Base-by-base conservation (phyloP, 495 filamentous ascomycete species). In the Hyaloscypha bicolor region DNA sequence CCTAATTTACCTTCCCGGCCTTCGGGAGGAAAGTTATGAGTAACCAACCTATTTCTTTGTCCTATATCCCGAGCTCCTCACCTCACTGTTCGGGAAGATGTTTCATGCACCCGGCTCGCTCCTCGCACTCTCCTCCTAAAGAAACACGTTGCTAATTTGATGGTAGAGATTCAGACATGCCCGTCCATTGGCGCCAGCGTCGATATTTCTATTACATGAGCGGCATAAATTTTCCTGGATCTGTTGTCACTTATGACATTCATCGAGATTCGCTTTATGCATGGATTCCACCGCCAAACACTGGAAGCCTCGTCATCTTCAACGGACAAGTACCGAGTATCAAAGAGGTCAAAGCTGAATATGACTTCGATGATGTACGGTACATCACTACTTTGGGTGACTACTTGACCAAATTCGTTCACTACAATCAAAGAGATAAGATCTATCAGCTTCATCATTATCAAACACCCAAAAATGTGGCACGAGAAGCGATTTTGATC, bases 301-400 rank as follows among this genome's bases (percentile, higher is more conserved):
- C 84, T 0, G 75, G 78, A 4, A 25, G 33, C 6, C 77, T 78
- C 14, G 81, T 88, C 12, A 81, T 91, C 45, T 92, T 84, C 85
- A 85, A 80, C 68, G 90, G 90, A 1, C 79, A 75, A 19, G 83
- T 81, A 16, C 85, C 83, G 1, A 82, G 80, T 2, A 71, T 78
- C 9, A 80, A 89, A 21, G 89, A 97, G 69, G 92, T 94, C 29
- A 73, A 85, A 52, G 75, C 87, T 29, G 83, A 83, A 25, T 97
- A 91, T 79, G 93, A 99, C 72, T 86, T 99, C 72, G 95, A 97
- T 71, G 80, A 86, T 61, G 82, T 91, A 30, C 80, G 85, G 55
- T 78, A 82, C 29, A 84, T 83, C 29, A 78, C 79, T 56, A 76
- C 78, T 71, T 71, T 72, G 31, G 30, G n/a, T 53, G 63, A 63